Conservation (phyloP, 257 asterid genomes). For the Voacanga thouarsii region DNA sequence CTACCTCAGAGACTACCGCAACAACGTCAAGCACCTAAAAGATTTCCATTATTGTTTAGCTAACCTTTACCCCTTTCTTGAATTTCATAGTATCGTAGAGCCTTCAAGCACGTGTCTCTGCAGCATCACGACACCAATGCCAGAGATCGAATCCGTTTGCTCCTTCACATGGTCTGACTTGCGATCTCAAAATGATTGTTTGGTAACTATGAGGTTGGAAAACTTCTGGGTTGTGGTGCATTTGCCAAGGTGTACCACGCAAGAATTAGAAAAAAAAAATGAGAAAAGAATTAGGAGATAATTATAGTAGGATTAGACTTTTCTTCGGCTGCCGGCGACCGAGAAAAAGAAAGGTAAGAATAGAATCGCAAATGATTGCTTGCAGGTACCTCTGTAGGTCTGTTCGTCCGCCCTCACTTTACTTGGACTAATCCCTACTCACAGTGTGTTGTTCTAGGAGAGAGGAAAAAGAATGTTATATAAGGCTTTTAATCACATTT, state of each 20-base stretch:
- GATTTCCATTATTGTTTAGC: background rate
- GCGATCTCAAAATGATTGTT: slow-evolving; percentile 44
- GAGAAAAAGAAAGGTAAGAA: background rate
- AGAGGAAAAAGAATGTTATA: background rate
- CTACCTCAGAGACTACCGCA: too few relatives aligned
- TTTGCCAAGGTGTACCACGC: slow-evolving; percentile 73
- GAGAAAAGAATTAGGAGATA: too few relatives aligned
- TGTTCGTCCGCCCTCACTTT: background rate
- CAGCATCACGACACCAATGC: slow-evolving; percentile 24
- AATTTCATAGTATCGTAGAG: background rate
- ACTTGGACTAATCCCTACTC: background rate
- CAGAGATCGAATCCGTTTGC: slow-evolving; percentile 38
- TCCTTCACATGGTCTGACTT: slow-evolving; percentile 3
- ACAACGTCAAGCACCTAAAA: too few relatives aligned
- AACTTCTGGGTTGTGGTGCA: slow-evolving; percentile 91
- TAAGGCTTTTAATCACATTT: background rate
- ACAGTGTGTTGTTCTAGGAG: background rate
- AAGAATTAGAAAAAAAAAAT: too few relatives aligned
- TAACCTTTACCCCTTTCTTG: background rate
- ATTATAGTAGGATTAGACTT: too few relatives aligned
- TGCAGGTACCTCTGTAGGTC: slow-evolving; percentile 43
- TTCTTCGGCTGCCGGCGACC: background rate
- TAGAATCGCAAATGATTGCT: slow-evolving; percentile 28
- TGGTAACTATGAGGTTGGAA: slow-evolving; percentile 78
- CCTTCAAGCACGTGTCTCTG: background rate